Percentiles rank a stretch among this genome's conserved stretches.
phyloP scores from a whole-genome alignment of 2,329 filamentous ascomycete genomes.

The Pseudogymnoascus sp. region DNA sequence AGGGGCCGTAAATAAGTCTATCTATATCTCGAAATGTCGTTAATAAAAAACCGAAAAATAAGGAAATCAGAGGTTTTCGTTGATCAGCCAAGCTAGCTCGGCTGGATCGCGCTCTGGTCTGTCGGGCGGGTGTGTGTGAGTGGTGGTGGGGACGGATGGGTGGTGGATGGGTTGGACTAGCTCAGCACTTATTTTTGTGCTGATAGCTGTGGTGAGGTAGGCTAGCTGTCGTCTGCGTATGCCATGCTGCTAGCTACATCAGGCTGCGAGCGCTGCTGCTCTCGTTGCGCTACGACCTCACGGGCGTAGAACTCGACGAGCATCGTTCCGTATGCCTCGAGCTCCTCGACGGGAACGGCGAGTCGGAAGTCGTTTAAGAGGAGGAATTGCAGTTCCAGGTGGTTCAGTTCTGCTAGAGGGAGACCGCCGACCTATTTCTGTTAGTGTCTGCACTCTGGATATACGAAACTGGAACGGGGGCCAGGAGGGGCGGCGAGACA shows the following conservation, averaged over 20 bases:
- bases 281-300: constrained; percentile 64
- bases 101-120: neutral
- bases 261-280: constrained; percentile 11
- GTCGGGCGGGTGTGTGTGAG: neutral
- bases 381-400: constrained; percentile 91
- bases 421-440: constrained; percentile 74
- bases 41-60: neutral
- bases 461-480: neutral
- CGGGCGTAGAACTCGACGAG: constrained; percentile 94
- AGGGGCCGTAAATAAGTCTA: neutral
- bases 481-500: constrained; percentile 22
- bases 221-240: neutral
- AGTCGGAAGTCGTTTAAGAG: constrained; percentile 93
- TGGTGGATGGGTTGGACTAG: neutral
- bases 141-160: neutral
- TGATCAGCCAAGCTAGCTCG: neutral
- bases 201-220: neutral
- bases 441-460: neutral
- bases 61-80: neutral
- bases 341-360: constrained; percentile 84
- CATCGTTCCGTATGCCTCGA: constrained; percentile 97
- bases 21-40: constrained; percentile 1
- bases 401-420: constrained; percentile 85
- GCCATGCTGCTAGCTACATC: neutral
- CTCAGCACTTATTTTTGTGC: neutral